Percentiles rank a stretch among this genome's conserved stretches.
Conservation (phyloP, 2,329 filamentous ascomycete genomes). For the Pseudomassariella vexata region DNA sequence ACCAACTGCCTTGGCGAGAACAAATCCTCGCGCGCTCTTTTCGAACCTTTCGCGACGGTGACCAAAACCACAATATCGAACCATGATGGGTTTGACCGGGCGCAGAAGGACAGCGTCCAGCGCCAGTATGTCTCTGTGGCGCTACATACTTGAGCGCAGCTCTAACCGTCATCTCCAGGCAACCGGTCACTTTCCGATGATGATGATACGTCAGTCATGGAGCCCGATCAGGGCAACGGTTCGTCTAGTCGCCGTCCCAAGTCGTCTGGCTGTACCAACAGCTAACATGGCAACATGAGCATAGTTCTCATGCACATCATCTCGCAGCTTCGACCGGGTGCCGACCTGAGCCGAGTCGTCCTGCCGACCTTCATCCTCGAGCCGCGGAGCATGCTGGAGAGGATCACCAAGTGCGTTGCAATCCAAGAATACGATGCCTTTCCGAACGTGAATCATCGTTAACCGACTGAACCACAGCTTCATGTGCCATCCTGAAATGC, state of each 20-base stretch:
- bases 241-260: conserved; percentile 30
- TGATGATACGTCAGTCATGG: conserved; percentile 74
- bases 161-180: conserved; percentile 34
- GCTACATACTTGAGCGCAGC: conserved; percentile 3
- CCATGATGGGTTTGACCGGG: neutral
- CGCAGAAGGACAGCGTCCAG: neutral
- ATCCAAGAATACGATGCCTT: neutral
- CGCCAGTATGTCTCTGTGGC: conserved; percentile 7
- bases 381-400: conserved; percentile 94
- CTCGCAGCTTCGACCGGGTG: conserved; percentile 89
- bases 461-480: conserved; percentile 55
- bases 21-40: too few species aligned
- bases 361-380: conserved; percentile 97
- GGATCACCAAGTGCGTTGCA: conserved; percentile 86
- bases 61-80: too few species aligned
- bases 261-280: conserved; percentile 1
- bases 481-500: conserved; percentile 97
- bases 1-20: too few species aligned
- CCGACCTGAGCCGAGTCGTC: conserved; percentile 89
- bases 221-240: conserved; percentile 94
- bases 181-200: conserved; percentile 58
- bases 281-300: conserved; percentile 10
- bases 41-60: too few species aligned
- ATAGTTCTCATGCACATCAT: conserved; percentile 95
- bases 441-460: neutral